Conservation (phyloP, 306 rosid species). For the Benincasa hispida region DNA sequence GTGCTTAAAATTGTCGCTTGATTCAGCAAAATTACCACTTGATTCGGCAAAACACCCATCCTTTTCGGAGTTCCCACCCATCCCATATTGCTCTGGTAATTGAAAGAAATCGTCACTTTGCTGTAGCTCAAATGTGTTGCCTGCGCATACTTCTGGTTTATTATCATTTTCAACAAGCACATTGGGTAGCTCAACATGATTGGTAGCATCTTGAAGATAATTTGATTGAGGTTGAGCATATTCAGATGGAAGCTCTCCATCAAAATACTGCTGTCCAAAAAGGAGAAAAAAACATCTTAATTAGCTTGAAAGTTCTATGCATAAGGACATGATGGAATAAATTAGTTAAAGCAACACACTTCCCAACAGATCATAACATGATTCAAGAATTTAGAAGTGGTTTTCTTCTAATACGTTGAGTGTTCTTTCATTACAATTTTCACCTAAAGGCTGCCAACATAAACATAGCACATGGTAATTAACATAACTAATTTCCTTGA, state of each 20-base stretch:
- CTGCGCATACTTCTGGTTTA: conserved; percentile 17
- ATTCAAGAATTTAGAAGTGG: no score
- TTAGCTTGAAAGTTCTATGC: not conserved
- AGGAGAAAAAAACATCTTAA: not conserved
- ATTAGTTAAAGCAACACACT: not conserved
- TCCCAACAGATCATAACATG: not conserved
- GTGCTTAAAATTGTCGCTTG: conserved; percentile 11
- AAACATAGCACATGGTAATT: not conserved
- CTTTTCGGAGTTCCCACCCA: conserved; percentile 8
- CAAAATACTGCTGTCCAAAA: conserved; percentile 27
- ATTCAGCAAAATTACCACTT: conserved; percentile 15
- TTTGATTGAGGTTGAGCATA: conserved; percentile 16
- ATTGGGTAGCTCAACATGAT: conserved; percentile 25
- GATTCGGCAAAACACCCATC: conserved; percentile 26
- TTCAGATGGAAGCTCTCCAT: conserved; percentile 12
- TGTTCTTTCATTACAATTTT: not conserved
- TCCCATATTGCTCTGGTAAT: conserved; percentile 26
- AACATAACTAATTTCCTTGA: no score
- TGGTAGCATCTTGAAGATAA: conserved; percentile 45
- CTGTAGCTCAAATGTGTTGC: conserved; percentile 14
- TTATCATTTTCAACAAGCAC: conserved; percentile 22
- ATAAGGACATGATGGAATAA: not conserved
- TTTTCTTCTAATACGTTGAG: no score
- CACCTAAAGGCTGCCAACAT: not conserved
- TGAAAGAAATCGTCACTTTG: conserved; percentile 6